Conservation (phyloP, 1,284 basidiomycete species). For the Neolentinus lepideus region DNA sequence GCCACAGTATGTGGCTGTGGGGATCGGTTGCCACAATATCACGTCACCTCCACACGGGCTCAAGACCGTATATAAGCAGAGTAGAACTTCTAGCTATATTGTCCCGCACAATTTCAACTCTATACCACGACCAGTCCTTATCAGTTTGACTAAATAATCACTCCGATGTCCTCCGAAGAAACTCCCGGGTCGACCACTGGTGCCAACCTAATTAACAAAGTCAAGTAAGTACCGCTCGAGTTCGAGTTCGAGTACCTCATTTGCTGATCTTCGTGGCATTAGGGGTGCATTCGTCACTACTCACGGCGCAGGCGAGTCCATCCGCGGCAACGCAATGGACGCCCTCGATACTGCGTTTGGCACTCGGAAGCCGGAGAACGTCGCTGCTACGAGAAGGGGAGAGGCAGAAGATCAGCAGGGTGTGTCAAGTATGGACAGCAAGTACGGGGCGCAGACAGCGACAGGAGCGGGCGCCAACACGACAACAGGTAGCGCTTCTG, state of each 20-base stretch:
- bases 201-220: neutral
- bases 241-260: neutral
- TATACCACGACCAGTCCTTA: too few species aligned
- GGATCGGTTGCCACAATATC: too few species aligned
- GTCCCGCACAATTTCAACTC: too few species aligned
- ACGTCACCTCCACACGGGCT: too few species aligned
- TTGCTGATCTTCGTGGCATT: neutral
- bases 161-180: neutral
- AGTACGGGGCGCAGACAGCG: neutral
- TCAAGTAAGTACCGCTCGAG: constrained; percentile 1
- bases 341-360: constrained; percentile 2
- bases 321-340: constrained; percentile 4
- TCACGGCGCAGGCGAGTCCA: constrained; percentile 1
- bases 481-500: neutral
- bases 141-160: too few species aligned
- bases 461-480: neutral
- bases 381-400: neutral
- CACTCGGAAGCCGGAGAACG: neutral
- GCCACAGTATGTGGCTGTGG: too few species aligned
- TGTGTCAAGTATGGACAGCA: neutral
- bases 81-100: too few species aligned
- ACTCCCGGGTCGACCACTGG: constrained; percentile 1
- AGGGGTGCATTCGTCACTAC: neutral
- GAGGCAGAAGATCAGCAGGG: neutral
- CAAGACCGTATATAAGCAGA: too few species aligned